phyloP scores from a whole-genome alignment of 164 flowering plant genomes.

The Aristolochia contorta region DNA sequence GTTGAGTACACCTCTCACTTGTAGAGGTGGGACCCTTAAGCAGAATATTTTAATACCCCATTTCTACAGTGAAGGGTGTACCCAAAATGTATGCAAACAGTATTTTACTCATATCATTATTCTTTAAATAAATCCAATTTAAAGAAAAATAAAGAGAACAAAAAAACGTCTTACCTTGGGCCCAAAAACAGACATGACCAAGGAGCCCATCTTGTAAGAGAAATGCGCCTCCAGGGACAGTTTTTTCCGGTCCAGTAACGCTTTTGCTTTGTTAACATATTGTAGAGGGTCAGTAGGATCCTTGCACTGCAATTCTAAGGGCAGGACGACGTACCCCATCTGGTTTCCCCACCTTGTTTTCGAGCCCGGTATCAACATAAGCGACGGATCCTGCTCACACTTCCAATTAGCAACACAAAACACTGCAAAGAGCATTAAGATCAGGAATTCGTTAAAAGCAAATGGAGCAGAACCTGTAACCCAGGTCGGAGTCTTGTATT shows the following conservation, averaged over 20 bases:
- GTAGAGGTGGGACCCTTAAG: too few species aligned
- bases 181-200: constrained; percentile 45
- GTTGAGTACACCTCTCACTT: too few species aligned
- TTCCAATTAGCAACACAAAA: not conserved
- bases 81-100: too few species aligned
- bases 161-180: constrained; percentile 65
- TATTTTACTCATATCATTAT: too few species aligned
- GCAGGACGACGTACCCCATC: constrained; percentile 56
- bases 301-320: constrained; percentile 37
- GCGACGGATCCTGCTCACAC: constrained; percentile 38
- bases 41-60: too few species aligned
- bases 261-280: constrained; percentile 44
- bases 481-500: constrained; percentile 56
- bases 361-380: constrained; percentile 32
- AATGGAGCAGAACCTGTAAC: constrained; percentile 36
- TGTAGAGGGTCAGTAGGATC: constrained; percentile 34
- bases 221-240: constrained; percentile 54
- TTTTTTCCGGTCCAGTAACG: constrained; percentile 57
- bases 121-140: too few species aligned
- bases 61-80: too few species aligned
- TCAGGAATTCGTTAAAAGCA: too few species aligned
- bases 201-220: constrained; percentile 34
- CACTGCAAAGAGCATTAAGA: too few species aligned
- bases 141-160: too few species aligned
- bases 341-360: constrained; percentile 57